Conservation (phyloP, 345 rosid genomes). For the Sisymbrium altissimum region DNA sequence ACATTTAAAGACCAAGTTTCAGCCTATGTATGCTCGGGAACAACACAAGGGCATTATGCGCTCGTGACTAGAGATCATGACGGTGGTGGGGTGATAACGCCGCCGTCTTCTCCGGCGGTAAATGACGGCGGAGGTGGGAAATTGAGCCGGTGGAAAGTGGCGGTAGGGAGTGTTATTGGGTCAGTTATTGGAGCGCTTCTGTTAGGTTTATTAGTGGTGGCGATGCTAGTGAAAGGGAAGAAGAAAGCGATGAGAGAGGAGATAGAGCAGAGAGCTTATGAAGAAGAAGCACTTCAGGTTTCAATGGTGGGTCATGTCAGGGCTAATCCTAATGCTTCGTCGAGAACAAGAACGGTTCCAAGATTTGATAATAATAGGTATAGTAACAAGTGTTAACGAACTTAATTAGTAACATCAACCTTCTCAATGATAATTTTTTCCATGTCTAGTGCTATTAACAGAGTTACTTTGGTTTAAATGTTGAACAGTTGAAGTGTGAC, state of each 20-base stretch:
- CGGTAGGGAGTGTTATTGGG: conserved; percentile 37
- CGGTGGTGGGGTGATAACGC: not conserved
- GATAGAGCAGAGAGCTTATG: conserved; percentile 38
- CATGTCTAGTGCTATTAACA: not conserved
- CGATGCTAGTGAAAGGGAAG: conserved; percentile 40
- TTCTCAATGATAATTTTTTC: not conserved
- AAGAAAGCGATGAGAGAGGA: conserved; percentile 40
- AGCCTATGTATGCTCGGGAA: conserved; percentile 27
- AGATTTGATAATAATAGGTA: conserved; percentile 27
- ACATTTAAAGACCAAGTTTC: conserved; percentile 33
- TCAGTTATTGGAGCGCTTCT: conserved; percentile 30
- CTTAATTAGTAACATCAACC: conserved; percentile 1
- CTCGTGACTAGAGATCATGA: conserved; percentile 13
- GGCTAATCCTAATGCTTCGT: conserved; percentile 33
- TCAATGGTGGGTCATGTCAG: conserved; percentile 44
- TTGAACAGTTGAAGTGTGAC: conserved; percentile 10
- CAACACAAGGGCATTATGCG: conserved; percentile 35
- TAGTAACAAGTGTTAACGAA: conserved; percentile 16
- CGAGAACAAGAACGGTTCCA: conserved; percentile 29
- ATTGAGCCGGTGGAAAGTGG: conserved; percentile 38
- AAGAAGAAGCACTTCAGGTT: conserved; percentile 42
- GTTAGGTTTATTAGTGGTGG: conserved; percentile 37
- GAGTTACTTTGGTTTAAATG: not conserved
- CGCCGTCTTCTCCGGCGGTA: conserved; percentile 1
- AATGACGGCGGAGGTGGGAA: conserved; percentile 21